Evolutionary conservation across 1,284 basidiomycete species (phyloP).

Genomic region (Microbotryomycetes sp.): DNA sequence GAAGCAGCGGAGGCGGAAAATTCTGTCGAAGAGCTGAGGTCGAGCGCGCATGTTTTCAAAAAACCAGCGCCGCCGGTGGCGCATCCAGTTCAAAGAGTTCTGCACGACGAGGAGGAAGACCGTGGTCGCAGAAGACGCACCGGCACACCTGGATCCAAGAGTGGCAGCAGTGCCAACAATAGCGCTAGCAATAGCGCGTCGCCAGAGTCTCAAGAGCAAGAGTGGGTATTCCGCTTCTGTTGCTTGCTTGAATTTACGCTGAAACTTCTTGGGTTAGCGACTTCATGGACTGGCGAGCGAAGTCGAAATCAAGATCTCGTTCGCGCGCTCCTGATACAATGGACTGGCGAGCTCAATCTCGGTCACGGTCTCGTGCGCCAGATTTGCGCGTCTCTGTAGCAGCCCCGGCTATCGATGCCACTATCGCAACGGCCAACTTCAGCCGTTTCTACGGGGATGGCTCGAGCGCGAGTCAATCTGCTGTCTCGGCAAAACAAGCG

Average conservation of each 20-base stretch:
- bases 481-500: too few relatives aligned
- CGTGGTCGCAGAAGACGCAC: constrained; percentile 53
- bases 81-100: constrained; percentile 12
- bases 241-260: not conserved
- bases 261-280: constrained; percentile 36
- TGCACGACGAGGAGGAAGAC: constrained; percentile 39
- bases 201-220: constrained; percentile 40
- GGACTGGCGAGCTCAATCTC: constrained; percentile 46
- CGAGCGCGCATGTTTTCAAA: not conserved
- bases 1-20: constrained; percentile 17
- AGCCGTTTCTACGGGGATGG: constrained; percentile 26
- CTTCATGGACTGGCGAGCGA: constrained; percentile 86
- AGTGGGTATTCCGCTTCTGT: constrained; percentile 53
- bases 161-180: constrained; percentile 18
- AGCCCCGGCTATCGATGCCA: constrained; percentile 18
- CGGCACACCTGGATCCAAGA: constrained; percentile 22
- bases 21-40: constrained; percentile 27
- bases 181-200: constrained; percentile 36
- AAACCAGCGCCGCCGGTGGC: not conserved
- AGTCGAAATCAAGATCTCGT: constrained; percentile 84
- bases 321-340: constrained; percentile 36
- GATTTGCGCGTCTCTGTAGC: constrained; percentile 20
- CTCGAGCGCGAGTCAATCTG: not conserved
- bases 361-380: constrained; percentile 40
- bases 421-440: constrained; percentile 22